phyloP scores from a whole-genome alignment of 495 filamentous ascomycete species.

The Chaetomium tenue region DNA sequence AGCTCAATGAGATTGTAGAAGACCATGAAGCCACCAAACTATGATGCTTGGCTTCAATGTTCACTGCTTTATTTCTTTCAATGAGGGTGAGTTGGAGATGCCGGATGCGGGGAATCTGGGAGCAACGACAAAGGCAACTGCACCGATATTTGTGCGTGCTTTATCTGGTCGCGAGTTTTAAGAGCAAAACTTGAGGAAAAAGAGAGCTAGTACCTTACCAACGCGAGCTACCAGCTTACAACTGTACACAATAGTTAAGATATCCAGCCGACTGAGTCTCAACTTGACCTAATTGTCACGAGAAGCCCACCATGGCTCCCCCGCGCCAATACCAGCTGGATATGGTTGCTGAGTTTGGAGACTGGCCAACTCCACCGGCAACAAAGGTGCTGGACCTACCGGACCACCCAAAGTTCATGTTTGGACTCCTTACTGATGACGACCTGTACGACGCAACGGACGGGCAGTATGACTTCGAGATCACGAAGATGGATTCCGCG shows the following conservation, averaged over 20 bases:
- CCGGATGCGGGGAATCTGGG: not conserved
- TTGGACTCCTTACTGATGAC: not conserved
- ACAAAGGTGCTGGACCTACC: not conserved
- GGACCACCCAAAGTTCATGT: not conserved
- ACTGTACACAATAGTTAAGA: not conserved
- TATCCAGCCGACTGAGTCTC: too few relatives aligned
- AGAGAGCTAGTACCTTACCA: not conserved
- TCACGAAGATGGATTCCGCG: too few relatives aligned
- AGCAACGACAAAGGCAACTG: not conserved
- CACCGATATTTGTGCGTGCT: not conserved
- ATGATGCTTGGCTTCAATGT: too few relatives aligned
- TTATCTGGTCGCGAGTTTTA: not conserved
- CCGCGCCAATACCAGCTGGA: not conserved
- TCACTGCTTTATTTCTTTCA: not conserved
- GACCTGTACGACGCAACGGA: not conserved
- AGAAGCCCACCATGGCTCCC: not conserved
- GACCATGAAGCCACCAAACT: not conserved
- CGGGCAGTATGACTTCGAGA: not conserved
- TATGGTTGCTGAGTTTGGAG: not conserved
- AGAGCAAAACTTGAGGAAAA: not conserved
- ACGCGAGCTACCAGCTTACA: not conserved
- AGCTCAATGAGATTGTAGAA: not conserved
- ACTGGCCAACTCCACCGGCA: not conserved
- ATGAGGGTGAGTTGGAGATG: not conserved
- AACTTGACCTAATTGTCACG: not conserved